These are phyloP conservation scores for Ustilago trichophora DNA, from an alignment of 1,284 basidiomycete genomes.

Conservation along the genomic window DNA sequence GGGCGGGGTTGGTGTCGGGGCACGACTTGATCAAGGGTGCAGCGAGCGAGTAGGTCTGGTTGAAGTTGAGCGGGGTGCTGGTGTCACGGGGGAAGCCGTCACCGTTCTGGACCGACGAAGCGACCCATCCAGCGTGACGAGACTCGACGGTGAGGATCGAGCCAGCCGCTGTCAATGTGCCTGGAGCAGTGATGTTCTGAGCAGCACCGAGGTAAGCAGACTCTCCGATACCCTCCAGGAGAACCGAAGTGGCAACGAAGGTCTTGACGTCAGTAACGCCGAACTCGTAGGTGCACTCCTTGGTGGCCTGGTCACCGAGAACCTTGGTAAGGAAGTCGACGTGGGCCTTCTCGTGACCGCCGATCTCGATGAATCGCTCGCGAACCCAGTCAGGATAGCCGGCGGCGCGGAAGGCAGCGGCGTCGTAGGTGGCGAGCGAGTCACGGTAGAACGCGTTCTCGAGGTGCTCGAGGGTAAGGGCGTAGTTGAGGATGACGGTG, in stretches of 20 bases:
- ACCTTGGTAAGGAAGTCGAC: conserved; percentile 70
- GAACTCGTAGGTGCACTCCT: conserved; percentile 74
- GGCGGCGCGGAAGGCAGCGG: conserved; percentile 71
- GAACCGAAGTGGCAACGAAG: conserved; percentile 72
- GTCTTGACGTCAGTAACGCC: conserved; percentile 65
- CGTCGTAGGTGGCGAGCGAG: conserved; percentile 49
- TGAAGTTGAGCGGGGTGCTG: conserved; percentile 71
- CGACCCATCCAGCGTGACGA: conserved; percentile 53
- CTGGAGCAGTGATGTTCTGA: conserved; percentile 67
- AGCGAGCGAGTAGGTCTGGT: conserved; percentile 67
- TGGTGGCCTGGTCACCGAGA: conserved; percentile 71
- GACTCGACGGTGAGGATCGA: conserved; percentile 57
- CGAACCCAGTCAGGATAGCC: conserved; percentile 72
- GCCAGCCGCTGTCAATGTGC: conserved; percentile 50
- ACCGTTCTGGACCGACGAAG: conserved; percentile 39
- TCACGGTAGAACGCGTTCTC: conserved; percentile 74
- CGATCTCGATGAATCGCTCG: conserved; percentile 66
- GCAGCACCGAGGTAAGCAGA: conserved; percentile 73
- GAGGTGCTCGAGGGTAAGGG: conserved; percentile 76
- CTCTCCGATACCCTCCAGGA: conserved; percentile 73
- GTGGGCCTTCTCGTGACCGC: conserved; percentile 72
- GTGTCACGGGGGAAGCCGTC: conserved; percentile 45
- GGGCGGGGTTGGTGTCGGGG: conserved; percentile 70
- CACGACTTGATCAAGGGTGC: conserved; percentile 69
- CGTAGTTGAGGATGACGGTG: conserved; percentile 71